These are phyloP conservation scores for Rhizoclosmatium globosum DNA, from an alignment of 192 early-diverging fungal genomes.

Conservation along the genomic window DNA sequence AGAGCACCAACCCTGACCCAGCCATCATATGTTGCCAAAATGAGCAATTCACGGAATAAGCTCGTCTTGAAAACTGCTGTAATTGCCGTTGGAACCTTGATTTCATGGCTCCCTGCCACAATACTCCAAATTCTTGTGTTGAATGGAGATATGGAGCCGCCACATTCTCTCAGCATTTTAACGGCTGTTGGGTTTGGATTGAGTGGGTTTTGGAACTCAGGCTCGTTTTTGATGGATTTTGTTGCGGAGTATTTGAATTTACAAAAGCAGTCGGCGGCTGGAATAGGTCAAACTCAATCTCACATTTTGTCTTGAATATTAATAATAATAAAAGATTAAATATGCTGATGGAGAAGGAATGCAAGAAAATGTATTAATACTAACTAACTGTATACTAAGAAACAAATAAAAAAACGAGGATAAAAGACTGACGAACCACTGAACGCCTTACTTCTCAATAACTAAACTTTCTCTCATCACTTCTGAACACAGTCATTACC, in stretches of 20 bases:
- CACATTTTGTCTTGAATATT: too few species aligned
- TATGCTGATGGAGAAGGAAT: too few species aligned
- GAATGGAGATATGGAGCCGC: neutral
- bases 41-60: neutral
- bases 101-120: conserved; percentile 13
- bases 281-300: too few species aligned
- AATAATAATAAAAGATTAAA: too few species aligned
- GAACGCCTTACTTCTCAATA: too few species aligned
- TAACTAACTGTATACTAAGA: too few species aligned
- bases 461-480: too few species aligned
- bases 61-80: neutral
- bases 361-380: too few species aligned
- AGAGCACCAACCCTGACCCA: neutral
- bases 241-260: neutral
- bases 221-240: neutral
- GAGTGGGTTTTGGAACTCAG: conserved; percentile 19
- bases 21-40: neutral
- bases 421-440: too few species aligned
- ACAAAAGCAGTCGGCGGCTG: neutral
- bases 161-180: neutral
- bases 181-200: conserved; percentile 2
- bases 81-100: neutral
- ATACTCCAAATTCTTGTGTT: neutral
- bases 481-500: too few species aligned
- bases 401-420: too few species aligned